A percentile compares a stretch with the other conserved stretches of the same genome.
Conservation (phyloP, 805 yeast genomes). For the Monosporozyma aerobia region DNA sequence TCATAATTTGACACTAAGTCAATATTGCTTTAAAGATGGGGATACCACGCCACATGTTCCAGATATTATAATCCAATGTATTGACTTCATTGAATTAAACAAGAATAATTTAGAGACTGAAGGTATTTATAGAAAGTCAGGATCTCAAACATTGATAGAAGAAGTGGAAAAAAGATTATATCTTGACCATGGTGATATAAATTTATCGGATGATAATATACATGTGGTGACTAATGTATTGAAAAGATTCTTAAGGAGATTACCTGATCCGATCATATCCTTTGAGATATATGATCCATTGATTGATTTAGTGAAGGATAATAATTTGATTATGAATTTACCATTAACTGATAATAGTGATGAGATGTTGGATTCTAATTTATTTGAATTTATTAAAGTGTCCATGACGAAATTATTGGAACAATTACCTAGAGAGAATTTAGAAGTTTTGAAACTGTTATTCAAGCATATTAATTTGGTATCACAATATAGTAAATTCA, state of each 20-base stretch:
- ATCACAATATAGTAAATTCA: constrained; percentile 41
- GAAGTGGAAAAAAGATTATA: constrained; percentile 20
- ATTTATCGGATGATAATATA: constrained; percentile 49
- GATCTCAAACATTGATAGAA: constrained; percentile 49
- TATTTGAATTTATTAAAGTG: constrained; percentile 22
- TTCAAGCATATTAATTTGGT: constrained; percentile 59
- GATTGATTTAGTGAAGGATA: constrained; percentile 42
- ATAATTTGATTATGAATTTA: constrained; percentile 13
- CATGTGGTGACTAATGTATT: constrained; percentile 80
- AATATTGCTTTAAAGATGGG: constrained; percentile 50
- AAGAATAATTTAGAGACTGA: constrained; percentile 56
- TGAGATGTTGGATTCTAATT: constrained; percentile 4
- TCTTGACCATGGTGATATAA: constrained; percentile 14
- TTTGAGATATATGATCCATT: constrained; percentile 57
- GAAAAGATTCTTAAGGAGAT: constrained; percentile 74
- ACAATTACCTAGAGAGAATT: constrained; percentile 59
- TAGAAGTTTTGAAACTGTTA: constrained; percentile 44
- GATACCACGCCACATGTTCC: constrained; percentile 46
- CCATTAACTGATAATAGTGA: constrained; percentile 15
- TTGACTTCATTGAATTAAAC: constrained; percentile 45
- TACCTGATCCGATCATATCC: constrained; percentile 80
- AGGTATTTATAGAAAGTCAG: constrained; percentile 88
- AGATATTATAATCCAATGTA: constrained; percentile 57
- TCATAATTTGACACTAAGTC: constrained; percentile 43
- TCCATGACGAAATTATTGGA: constrained; percentile 2